Percentiles rank a stretch among this genome's conserved stretches.
Conservation (phyloP, 2,329 filamentous ascomycete genomes). For the Fusarium drepaniforme region DNA sequence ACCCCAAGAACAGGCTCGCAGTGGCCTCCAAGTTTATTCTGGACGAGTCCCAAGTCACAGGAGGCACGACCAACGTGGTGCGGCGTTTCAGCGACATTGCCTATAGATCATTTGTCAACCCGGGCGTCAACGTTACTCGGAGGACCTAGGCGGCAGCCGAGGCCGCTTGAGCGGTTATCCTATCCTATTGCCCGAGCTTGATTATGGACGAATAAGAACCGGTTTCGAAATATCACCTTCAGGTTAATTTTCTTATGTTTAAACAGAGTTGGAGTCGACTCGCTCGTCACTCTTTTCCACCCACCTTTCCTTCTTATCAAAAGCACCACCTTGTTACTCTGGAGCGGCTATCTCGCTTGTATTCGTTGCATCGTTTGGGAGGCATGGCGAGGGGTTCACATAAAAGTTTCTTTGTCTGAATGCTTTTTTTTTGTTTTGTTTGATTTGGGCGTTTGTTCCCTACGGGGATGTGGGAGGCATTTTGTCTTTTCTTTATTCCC, state of each 20-base stretch:
- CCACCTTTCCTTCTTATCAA: conserved; percentile 32
- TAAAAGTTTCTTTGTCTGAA: conserved; percentile 40
- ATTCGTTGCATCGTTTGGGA: conserved; percentile 48
- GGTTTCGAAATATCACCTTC: not conserved
- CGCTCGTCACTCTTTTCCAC: conserved; percentile 14
- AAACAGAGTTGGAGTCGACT: conserved; percentile 9
- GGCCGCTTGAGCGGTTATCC: not conserved
- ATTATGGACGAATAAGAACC: not conserved
- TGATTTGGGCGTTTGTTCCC: conserved; percentile 42
- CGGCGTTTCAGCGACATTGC: conserved; percentile 78
- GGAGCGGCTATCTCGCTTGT: conserved; percentile 29
- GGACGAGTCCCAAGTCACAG: conserved; percentile 70
- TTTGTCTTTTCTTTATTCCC: conserved; percentile 35
- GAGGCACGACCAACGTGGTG: conserved; percentile 81
- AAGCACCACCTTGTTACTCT: conserved; percentile 31
- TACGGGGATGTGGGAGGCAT: conserved; percentile 35
- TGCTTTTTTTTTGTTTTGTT: conserved; percentile 23
- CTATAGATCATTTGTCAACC: conserved; percentile 68
- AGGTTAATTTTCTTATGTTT: conserved; percentile 38
- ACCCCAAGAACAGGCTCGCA: conserved; percentile 74
- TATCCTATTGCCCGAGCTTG: not conserved
- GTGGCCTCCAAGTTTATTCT: conserved; percentile 79
- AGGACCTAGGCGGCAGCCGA: conserved; percentile 26
- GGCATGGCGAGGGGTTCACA: conserved; percentile 49
- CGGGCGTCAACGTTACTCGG: conserved; percentile 61